Evolutionary conservation across 495 filamentous ascomycete species (phyloP).

Genomic region (Venustampulla echinocandica): DNA sequence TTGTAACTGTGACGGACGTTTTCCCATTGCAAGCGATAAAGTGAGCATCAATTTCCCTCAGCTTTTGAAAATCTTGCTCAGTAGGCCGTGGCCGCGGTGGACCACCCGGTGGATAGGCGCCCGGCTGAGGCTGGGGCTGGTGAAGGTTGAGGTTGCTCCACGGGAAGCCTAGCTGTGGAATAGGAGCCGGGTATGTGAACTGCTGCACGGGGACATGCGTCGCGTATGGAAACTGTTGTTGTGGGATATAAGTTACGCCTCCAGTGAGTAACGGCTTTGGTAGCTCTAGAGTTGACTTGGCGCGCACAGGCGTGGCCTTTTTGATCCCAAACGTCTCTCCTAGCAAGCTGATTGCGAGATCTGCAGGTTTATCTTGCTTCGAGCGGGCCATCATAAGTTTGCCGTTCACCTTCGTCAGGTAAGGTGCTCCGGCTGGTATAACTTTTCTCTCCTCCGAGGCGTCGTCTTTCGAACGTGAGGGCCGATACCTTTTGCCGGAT

Average conservation of each 20-base stretch:
- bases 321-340: slow-evolving; percentile 16
- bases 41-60: slow-evolving; percentile 11
- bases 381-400: slow-evolving; percentile 22
- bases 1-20: slow-evolving; percentile 16
- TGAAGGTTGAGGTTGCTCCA: not conserved
- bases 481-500: not conserved
- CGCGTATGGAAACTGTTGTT: slow-evolving; percentile 3
- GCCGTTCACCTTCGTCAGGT: slow-evolving; percentile 24
- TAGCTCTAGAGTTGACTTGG: slow-evolving; percentile 11
- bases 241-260: slow-evolving; percentile 12
- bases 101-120: not conserved
- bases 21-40: slow-evolving; percentile 5
- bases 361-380: slow-evolving; percentile 7
- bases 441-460: not conserved
- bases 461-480: not conserved
- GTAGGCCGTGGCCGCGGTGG: not conserved
- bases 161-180: slow-evolving; percentile 13
- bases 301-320: slow-evolving; percentile 1
- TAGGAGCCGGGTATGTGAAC: slow-evolving; percentile 6
- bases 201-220: slow-evolving; percentile 7
- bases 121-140: not conserved
- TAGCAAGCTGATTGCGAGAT: slow-evolving; percentile 9
- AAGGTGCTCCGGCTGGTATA: slow-evolving; percentile 16
- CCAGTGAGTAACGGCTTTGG: slow-evolving; percentile 7
- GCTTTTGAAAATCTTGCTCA: slow-evolving; percentile 9